phyloP scores from a whole-genome alignment of 208 protist species.

The Acanthamoeba sp. region DNA sequence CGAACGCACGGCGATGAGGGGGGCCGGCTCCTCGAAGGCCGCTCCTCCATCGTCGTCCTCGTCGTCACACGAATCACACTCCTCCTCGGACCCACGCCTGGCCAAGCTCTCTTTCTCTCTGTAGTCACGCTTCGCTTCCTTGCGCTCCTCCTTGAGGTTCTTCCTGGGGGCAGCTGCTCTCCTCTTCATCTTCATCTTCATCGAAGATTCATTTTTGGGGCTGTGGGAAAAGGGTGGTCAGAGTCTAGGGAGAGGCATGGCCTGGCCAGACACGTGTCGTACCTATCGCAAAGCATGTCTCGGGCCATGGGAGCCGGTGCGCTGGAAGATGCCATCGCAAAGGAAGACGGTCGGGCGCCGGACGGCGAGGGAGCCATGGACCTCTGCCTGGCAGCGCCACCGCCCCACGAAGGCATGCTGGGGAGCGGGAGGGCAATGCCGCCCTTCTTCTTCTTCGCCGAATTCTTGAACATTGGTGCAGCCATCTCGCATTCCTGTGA shows the following conservation, averaged over 20 bases:
- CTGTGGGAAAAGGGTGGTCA: neutral
- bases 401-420: constrained; percentile 1
- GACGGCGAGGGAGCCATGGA: neutral
- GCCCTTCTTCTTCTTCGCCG: constrained; percentile 39
- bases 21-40: constrained; percentile 17
- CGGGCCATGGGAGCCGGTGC: too few relatives aligned
- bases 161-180: neutral
- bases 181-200: too few relatives aligned
- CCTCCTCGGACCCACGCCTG: neutral
- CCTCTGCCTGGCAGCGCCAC: neutral
- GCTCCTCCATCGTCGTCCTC: neutral
- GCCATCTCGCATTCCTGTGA: neutral
- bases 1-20: constrained; percentile 60
- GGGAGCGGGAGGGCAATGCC: constrained; percentile 1
- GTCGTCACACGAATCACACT: neutral
- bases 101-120: too few relatives aligned
- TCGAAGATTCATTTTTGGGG: neutral
- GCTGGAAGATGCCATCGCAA: too few relatives aligned
- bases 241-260: too few relatives aligned
- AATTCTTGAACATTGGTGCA: too few relatives aligned
- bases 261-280: too few relatives aligned
- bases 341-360: too few relatives aligned
- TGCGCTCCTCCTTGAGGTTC: neutral
- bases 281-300: too few relatives aligned
- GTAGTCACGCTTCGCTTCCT: neutral